Evolutionary conservation across 1,284 basidiomycete genomes (phyloP).

Genomic region (Chiua sp.): DNA sequence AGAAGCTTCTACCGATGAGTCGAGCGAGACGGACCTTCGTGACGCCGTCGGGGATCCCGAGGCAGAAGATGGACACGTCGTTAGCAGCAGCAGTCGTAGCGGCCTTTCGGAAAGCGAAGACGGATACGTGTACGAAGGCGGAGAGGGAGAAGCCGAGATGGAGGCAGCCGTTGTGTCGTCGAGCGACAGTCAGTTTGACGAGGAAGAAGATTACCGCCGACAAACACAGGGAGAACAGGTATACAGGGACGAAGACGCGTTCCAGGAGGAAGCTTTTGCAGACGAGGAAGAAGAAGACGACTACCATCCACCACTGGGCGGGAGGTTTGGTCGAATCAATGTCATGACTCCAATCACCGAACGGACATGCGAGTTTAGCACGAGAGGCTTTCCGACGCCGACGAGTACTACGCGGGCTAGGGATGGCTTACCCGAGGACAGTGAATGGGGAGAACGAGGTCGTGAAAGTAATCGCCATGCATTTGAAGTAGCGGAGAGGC

Average conservation of each 20-base stretch:
- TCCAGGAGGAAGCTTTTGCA: slow-evolving; percentile 34
- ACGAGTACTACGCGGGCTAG: slow-evolving; percentile 26
- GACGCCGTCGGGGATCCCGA: slow-evolving; percentile 29
- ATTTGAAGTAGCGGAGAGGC: slow-evolving; percentile 53
- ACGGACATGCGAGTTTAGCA: slow-evolving; percentile 85
- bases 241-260: slow-evolving; percentile 27
- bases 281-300: slow-evolving; percentile 38
- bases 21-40: slow-evolving; percentile 32
- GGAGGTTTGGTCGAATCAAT: slow-evolving; percentile 79
- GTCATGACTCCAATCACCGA: slow-evolving; percentile 97
- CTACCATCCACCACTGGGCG: slow-evolving; percentile 61
- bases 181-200: slow-evolving; percentile 42
- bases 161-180: slow-evolving; percentile 38
- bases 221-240: slow-evolving; percentile 21
- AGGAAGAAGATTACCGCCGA: slow-evolving; percentile 35
- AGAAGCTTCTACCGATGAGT: slow-evolving; percentile 38
- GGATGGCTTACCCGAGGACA: slow-evolving; percentile 34
- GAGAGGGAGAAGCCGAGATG: slow-evolving; percentile 34
- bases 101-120: slow-evolving; percentile 40
- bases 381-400: slow-evolving; percentile 45
- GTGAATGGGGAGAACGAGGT: slow-evolving; percentile 23
- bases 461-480: slow-evolving; percentile 50
- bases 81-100: slow-evolving; percentile 36
- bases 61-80: slow-evolving; percentile 27
- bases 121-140: slow-evolving; percentile 35